These are phyloP conservation scores for Blastobotrys elegans DNA, from an alignment of 1,139 yeast genomes.

Conservation along the genomic window DNA sequence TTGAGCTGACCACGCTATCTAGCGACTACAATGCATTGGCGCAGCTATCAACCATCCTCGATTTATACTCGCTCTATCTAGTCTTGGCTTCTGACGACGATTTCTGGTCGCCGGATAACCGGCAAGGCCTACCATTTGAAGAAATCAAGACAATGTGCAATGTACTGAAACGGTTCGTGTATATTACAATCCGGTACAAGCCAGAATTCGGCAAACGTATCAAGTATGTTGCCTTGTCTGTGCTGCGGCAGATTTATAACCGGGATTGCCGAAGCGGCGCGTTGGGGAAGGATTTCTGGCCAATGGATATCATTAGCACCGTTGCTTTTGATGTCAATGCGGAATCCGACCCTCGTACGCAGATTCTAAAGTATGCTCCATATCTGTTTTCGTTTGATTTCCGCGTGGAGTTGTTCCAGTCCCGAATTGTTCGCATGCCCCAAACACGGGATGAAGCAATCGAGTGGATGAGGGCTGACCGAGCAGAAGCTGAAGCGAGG, in stretches of 20 bases:
- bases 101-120: conserved; percentile 30
- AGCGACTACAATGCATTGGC: neutral
- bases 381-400: conserved; percentile 72
- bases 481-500: too few relatives aligned
- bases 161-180: conserved; percentile 47
- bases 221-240: conserved; percentile 38
- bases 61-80: conserved; percentile 39
- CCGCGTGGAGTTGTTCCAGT: conserved; percentile 70
- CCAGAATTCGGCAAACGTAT: conserved; percentile 15
- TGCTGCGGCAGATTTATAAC: conserved; percentile 63
- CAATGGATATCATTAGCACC: conserved; percentile 29
- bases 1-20: neutral
- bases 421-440: too few relatives aligned
- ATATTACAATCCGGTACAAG: conserved; percentile 30
- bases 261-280: conserved; percentile 65
- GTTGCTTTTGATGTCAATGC: conserved; percentile 17
- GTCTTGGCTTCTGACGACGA: conserved; percentile 70
- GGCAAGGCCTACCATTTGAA: conserved; percentile 40
- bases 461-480: neutral
- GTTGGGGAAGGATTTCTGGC: conserved; percentile 56
- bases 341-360: conserved; percentile 34
- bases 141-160: conserved; percentile 41
- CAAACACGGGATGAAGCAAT: conserved; percentile 33
- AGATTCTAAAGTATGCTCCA: conserved; percentile 62
- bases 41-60: neutral